phyloP scores from a whole-genome alignment of 78 protist species.

The Dictyostelium discoideum region DNA sequence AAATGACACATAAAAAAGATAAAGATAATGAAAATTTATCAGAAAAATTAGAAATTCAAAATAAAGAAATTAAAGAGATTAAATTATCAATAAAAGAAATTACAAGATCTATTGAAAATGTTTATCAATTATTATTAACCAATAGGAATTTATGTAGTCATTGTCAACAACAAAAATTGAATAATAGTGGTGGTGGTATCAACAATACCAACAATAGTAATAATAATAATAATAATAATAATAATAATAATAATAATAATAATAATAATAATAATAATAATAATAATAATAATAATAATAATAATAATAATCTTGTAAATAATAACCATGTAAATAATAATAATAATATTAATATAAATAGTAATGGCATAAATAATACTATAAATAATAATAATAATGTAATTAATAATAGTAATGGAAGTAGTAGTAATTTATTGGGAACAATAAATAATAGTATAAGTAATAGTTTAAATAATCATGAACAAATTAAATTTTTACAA shows the following conservation, averaged over 20 bases:
- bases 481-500: neutral
- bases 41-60: neutral
- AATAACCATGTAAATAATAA: neutral
- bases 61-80: slow-evolving; percentile 7
- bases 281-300: neutral
- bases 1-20: neutral
- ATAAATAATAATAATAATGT: neutral
- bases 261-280: neutral
- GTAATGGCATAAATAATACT: neutral
- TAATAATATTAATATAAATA: neutral
- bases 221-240: too few species aligned
- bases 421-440: neutral
- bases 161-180: slow-evolving; percentile 13
- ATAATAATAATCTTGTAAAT: neutral
- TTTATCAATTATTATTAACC: slow-evolving; percentile 4
- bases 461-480: neutral
- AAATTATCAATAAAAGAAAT: slow-evolving; percentile 2
- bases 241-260: too few species aligned
- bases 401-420: neutral
- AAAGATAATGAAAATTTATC: neutral
- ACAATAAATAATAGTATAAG: neutral
- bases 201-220: neutral
- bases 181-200: too few species aligned
- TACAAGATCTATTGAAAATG: slow-evolving; percentile 4
- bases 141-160: slow-evolving; percentile 17